Evolutionary conservation across 208 protist species (phyloP).

Genomic region (Crithidia bombi): DNA sequence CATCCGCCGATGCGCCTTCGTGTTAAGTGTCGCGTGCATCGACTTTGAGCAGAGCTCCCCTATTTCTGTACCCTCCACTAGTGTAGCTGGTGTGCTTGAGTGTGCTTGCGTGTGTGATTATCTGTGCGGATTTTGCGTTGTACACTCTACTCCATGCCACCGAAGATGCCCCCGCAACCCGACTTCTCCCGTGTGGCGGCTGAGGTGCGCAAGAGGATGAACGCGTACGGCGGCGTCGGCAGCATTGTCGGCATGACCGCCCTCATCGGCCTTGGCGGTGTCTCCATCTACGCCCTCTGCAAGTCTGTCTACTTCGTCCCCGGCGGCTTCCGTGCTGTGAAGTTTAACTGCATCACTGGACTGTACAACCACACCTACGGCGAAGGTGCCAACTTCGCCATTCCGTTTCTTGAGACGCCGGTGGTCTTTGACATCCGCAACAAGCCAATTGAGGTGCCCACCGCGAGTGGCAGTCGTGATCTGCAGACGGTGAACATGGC

Average conservation of each 20-base stretch:
- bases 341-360: conserved; percentile 97
- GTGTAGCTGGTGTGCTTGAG: too few species aligned
- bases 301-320: conserved; percentile 96
- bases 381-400: conserved; percentile 95
- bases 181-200: conserved; percentile 80
- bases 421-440: conserved; percentile 98
- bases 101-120: too few species aligned
- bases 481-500: conserved; percentile 99
- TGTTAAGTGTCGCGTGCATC: too few species aligned
- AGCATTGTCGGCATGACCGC: conserved; percentile 70
- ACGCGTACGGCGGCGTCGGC: conserved; percentile 65
- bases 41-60: too few species aligned
- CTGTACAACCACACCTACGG: conserved; percentile 93
- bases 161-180: conserved; percentile 71
- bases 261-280: conserved; percentile 51
- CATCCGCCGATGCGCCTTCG: too few species aligned
- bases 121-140: neutral
- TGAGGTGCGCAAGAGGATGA: conserved; percentile 64
- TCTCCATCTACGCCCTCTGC: conserved; percentile 72
- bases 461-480: conserved; percentile 93
- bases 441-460: conserved; percentile 87
- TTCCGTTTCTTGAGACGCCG: conserved; percentile 97
- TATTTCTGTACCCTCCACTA: too few species aligned
- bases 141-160: conserved; percentile 31
- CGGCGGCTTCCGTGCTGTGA: conserved; percentile 96